Conservation (phyloP, 352 stramenopile species). For the Globisporangium spinosum region DNA sequence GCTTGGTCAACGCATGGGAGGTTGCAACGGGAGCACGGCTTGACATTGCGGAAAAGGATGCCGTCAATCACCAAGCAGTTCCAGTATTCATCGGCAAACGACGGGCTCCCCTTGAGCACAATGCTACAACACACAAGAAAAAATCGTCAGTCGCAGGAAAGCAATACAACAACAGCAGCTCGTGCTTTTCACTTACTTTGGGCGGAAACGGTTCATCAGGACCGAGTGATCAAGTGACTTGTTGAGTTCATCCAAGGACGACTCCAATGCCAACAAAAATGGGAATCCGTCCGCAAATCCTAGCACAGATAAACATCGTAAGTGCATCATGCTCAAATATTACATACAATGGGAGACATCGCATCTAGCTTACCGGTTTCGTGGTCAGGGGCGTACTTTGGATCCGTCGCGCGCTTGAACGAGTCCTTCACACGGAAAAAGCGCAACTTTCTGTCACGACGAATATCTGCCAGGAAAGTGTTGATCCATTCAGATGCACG, state of each 20-base stretch:
- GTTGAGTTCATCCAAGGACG: slow-evolving; percentile 65
- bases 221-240: slow-evolving; percentile 42
- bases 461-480: slow-evolving; percentile 38
- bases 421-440: slow-evolving; percentile 60
- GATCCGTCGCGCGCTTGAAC: slow-evolving; percentile 46
- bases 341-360: background rate
- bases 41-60: slow-evolving; percentile 65
- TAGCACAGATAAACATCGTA: slow-evolving; percentile 7
- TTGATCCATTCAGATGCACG: slow-evolving; percentile 60
- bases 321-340: background rate
- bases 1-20: slow-evolving; percentile 73
- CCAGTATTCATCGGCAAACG: slow-evolving; percentile 79
- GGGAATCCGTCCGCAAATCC: slow-evolving; percentile 80
- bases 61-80: slow-evolving; percentile 53
- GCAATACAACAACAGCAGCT: background rate
- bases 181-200: slow-evolving; percentile 47
- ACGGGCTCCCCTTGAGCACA: slow-evolving; percentile 52
- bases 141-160: background rate
- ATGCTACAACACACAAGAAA: slow-evolving; percentile 37
- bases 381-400: slow-evolving; percentile 59
- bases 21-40: slow-evolving; percentile 69
- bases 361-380: slow-evolving; percentile 30
- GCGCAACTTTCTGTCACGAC: slow-evolving; percentile 36
- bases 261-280: slow-evolving; percentile 57
- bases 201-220: slow-evolving; percentile 80